Evolutionary conservation across 2,329 filamentous ascomycete genomes (phyloP).

Genomic region (Stylonectria norvegica): DNA sequence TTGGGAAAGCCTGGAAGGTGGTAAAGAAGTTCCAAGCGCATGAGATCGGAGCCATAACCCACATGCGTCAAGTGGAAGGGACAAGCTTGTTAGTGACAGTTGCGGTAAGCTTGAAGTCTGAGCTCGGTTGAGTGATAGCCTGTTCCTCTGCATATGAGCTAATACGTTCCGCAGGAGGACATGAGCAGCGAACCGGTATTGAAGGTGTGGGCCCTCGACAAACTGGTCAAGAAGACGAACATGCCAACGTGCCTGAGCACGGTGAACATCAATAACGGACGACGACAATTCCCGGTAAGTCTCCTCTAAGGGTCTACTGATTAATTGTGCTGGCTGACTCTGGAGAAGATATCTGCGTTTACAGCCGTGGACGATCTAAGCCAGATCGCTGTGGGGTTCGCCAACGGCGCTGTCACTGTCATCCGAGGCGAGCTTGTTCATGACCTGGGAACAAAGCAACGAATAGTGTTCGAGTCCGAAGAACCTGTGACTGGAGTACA

Average conservation of each 20-base stretch:
- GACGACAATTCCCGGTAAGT: conserved; percentile 84
- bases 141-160: conserved; percentile 5
- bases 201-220: conserved; percentile 97
- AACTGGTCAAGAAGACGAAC: conserved; percentile 89
- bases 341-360: conserved; percentile 73
- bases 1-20: conserved; percentile 84
- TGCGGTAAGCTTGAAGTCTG: conserved; percentile 44
- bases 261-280: conserved; percentile 80
- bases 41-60: conserved; percentile 74
- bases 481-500: conserved; percentile 93
- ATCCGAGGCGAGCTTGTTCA: conserved; percentile 93
- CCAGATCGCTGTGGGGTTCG: conserved; percentile 93
- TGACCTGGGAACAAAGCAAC: conserved; percentile 88
- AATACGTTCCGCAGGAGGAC: conserved; percentile 60
- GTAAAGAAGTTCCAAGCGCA: conserved; percentile 84
- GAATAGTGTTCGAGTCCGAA: conserved; percentile 93
- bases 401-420: conserved; percentile 89
- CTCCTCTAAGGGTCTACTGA: rapidly evolving
- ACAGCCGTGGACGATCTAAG: conserved; percentile 82
- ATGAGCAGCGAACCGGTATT: conserved; percentile 81
- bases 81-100: conserved; percentile 84
- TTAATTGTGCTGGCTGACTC: conserved; percentile 4
- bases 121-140: background rate
- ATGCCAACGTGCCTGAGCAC: conserved; percentile 84
- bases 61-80: conserved; percentile 88